Percentiles rank a stretch among this genome's conserved stretches.
These are phyloP conservation scores for Microascus cirrosus DNA, from an alignment of 2,329 filamentous ascomycete genomes.

Conservation along the genomic window DNA sequence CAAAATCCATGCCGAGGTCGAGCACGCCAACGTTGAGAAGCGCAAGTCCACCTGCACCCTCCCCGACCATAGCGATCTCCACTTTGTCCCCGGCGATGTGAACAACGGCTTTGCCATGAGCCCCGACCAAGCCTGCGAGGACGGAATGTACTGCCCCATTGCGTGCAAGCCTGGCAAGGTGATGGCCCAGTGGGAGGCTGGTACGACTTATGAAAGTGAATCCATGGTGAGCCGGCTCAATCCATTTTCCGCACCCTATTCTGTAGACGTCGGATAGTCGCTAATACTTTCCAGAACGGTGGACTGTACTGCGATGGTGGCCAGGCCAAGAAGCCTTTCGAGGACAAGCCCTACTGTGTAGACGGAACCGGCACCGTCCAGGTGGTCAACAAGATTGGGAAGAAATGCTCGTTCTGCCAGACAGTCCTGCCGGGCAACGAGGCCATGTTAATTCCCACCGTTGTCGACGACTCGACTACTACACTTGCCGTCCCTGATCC, in stretches of 20 bases:
- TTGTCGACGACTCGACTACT: constrained; percentile 38
- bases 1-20: constrained; percentile 7
- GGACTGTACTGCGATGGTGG: constrained; percentile 61
- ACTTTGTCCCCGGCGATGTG: constrained; percentile 46
- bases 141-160: constrained; percentile 63
- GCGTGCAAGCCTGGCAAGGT: constrained; percentile 67
- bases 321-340: constrained; percentile 57
- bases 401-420: constrained; percentile 61
- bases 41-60: constrained; percentile 50
- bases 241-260: background rate
- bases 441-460: constrained; percentile 73
- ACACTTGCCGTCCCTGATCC: constrained; percentile 57
- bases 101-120: constrained; percentile 77
- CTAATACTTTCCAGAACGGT: constrained; percentile 40
- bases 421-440: constrained; percentile 71
- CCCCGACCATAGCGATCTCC: constrained; percentile 54
- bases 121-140: constrained; percentile 57
- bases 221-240: constrained; percentile 51
- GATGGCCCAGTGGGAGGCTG: constrained; percentile 68
- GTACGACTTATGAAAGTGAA: constrained; percentile 54
- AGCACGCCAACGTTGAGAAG: constrained; percentile 29
- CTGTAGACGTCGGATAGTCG: constrained; percentile 15
- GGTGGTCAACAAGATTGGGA: constrained; percentile 54
- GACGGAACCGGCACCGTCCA: constrained; percentile 54
- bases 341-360: constrained; percentile 56